Evolutionary conservation across 345 rosid genomes (phyloP), one percentile per base, ranked within the genome.

Genomic region (Sonneratia alba): DNA sequence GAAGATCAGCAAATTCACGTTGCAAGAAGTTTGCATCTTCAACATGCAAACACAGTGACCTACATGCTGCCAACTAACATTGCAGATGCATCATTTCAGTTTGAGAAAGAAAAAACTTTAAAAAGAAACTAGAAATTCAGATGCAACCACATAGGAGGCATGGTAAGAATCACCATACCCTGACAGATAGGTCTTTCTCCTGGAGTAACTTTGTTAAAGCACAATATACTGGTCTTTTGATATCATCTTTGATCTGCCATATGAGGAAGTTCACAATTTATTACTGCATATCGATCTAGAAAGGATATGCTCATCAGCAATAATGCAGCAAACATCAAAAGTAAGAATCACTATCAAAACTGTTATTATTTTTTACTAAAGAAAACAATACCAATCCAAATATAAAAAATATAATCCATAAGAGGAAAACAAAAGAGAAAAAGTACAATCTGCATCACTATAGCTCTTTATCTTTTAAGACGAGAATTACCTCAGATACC

Each of bases 1-100:
- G 96, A 74, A 95, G 94, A 87, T 95, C 97, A 40, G 77, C 71
- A 77, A 95, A 95, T 71, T 81, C 85, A 72, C 69, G 79, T 75
- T 90, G 89, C 53, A 91, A 85, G 68, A 95, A 95, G 81, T 92
- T 92, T 51, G 99, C 96, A 86, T 95, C 99, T 82, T 95, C 98
- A 69, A 95, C 78, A 75, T 95, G 96, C 68, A 79, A 83, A 87
- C 93, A 95, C 83, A 92, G 78, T 68, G 99, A 87, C 67, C 99
- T 85, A 80, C 98, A 92, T 75, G 99, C 98, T 79, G 98, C 99
- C 83, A 95, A 86, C 99, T 95, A 77, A 72, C 81, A 71, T 76
- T 78, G 74, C 13, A 78, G 80, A 79, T 73, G 71, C 45, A 79
- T 70, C 53, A 80, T 36, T 66, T 79, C 80, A 86, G 80, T 71